A percentile compares a stretch with the other conserved stretches of the same genome.
Evolutionary conservation across 768 basidiomycete species (phyloP).

Genomic region (Leccinum sublutescens): DNA sequence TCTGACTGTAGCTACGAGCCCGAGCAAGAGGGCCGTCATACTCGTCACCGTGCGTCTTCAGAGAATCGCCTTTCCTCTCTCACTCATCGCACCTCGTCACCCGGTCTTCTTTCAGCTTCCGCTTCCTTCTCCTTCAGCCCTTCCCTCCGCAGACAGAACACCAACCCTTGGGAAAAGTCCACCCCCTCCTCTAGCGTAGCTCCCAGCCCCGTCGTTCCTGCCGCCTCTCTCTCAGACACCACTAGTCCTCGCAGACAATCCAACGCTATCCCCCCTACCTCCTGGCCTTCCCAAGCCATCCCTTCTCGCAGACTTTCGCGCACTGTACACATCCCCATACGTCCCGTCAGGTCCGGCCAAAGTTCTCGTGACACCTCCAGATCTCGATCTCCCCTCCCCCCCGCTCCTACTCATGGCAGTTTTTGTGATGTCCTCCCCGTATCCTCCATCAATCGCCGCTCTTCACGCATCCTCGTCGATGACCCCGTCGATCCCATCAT

Average conservation of each 20-base stretch:
- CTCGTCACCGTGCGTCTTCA: slow-evolving; percentile 73
- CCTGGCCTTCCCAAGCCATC: slow-evolving; percentile 55
- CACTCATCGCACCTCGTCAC: slow-evolving; percentile 54
- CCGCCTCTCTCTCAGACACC: slow-evolving; percentile 59
- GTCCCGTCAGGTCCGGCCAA: slow-evolving; percentile 67
- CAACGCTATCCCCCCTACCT: slow-evolving; percentile 45
- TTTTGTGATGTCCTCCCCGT: slow-evolving; percentile 54
- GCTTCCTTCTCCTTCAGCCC: slow-evolving; percentile 62
- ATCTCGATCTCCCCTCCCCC: slow-evolving; percentile 89
- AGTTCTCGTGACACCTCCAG: slow-evolving; percentile 94
- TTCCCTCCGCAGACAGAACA: slow-evolving; percentile 63
- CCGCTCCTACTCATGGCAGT: slow-evolving; percentile 58
- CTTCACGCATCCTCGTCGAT: slow-evolving; percentile 80
- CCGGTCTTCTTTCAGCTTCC: slow-evolving; percentile 61
- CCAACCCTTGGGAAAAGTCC: slow-evolving; percentile 65
- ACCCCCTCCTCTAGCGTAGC: slow-evolving; percentile 48
- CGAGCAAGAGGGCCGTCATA: slow-evolving; percentile 59
- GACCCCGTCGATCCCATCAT: slow-evolving; percentile 89
- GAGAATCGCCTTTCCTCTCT: slow-evolving; percentile 46
- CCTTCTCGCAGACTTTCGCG: slow-evolving; percentile 85
- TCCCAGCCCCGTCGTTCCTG: slow-evolving; percentile 61
- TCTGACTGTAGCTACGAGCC: slow-evolving; percentile 84
- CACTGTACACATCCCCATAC: slow-evolving; percentile 72
- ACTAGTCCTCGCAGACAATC: slow-evolving; percentile 65
- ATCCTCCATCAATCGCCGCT: slow-evolving; percentile 61